Base-by-base conservation (phyloP, 2,329 filamentous ascomycete species). In the Mycocentrospora acerina region DNA sequence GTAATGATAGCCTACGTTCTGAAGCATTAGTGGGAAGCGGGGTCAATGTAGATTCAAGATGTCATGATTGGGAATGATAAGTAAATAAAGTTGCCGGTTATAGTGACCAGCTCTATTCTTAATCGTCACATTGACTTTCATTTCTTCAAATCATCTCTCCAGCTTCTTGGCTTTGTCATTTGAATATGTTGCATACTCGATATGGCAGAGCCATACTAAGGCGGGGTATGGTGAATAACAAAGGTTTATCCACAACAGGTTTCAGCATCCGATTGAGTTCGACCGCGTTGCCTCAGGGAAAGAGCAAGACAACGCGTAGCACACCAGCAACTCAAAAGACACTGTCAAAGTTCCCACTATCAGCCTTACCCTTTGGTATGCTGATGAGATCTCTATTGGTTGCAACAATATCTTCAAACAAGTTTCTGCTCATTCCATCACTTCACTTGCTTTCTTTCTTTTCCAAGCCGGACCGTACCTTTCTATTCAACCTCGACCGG, bases 401-500 rank as follows among this genome's bases (percentile, higher is more conserved):
- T 39, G 67, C 73, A 18, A 70, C 71, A 12, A 62, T 77, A 11
- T 77, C 73, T 0, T 77, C 74, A 3, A 70, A 70, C 39, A 68
- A 67, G 16, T 60, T 57, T 35, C 60, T 74, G 1, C 60, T 74
- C 4, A 37, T 64, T 13, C 69, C 64, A 11, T 62, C 65, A 13
- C 53, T 70, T n/a, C 53, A 59, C 0, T 48, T 71, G 2, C 60
- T 74, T 1, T 62, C 64, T 4, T 66, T 71, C 24, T 62, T 73
- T 9, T 60, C 66, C 11, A 64, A 66, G n/a, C 62, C 68, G 4
- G 44, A 56, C 6, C 60, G 67, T 14, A 53, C 46, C 6, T 62
- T 60, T 24, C 35, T 75, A 4, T 74, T 64, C 38, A 59, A 86
- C 60, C 82, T 89, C 4, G 88, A 94, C 57, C 75, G 71, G 33